Conservation (phyloP, 2,329 filamentous ascomycete genomes). For the Exophiala oligosperma region DNA sequence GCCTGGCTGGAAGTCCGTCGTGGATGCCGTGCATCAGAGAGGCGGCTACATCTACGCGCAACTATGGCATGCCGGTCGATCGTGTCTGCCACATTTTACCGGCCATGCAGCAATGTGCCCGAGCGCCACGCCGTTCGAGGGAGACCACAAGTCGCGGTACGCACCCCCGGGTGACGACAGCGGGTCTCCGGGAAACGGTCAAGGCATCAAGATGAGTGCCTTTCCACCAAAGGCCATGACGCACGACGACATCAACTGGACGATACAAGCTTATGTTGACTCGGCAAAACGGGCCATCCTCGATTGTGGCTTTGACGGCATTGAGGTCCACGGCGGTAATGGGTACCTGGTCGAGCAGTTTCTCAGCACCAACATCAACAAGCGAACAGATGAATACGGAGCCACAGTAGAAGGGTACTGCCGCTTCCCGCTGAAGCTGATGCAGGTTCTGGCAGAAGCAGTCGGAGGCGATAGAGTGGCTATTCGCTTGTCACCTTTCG, state of each 20-base stretch:
- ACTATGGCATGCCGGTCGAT: constrained; percentile 48
- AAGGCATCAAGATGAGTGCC: no score
- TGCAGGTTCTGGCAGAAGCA: constrained; percentile 42
- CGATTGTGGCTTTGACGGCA: constrained; percentile 48
- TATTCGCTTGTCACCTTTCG: constrained; percentile 44
- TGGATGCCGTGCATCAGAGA: constrained; percentile 52
- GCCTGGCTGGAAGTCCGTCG: constrained; percentile 52
- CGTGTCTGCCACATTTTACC: constrained; percentile 36
- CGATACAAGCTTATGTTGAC: constrained; percentile 42
- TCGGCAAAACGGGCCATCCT: constrained; percentile 53
- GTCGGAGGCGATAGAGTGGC: constrained; percentile 47
- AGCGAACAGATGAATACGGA: constrained; percentile 51
- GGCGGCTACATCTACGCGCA: constrained; percentile 48
- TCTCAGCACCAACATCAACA: constrained; percentile 46
- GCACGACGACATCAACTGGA: constrained; percentile 44
- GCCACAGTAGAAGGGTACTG: constrained; percentile 52
- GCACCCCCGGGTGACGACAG: no score
- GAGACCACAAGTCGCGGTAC: no score
- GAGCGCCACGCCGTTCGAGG: background rate
- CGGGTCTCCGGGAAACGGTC: no score
- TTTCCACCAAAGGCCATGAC: constrained; percentile 19
- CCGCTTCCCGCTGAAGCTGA: constrained; percentile 56
- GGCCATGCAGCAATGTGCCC: constrained; percentile 8
- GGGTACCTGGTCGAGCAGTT: constrained; percentile 55
- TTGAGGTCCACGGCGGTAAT: constrained; percentile 45